Evolutionary conservation across 805 yeast species (phyloP).

Genomic region (Saturnispora kantuleensis): DNA sequence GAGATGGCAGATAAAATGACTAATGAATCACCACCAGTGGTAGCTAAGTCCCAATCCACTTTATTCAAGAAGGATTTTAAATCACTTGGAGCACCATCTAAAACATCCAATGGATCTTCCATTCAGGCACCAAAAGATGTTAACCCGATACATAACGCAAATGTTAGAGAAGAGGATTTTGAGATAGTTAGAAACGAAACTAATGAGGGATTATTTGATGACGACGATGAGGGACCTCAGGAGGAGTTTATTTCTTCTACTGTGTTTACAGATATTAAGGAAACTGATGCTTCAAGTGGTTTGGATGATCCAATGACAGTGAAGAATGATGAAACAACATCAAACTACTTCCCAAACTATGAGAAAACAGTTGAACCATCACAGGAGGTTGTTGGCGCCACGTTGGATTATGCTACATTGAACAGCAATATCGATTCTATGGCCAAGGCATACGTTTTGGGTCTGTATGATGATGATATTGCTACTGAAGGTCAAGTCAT

Average conservation of each 20-base stretch:
- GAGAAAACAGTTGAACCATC: not conserved
- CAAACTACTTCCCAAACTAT: constrained; percentile 9
- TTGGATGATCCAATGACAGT: not conserved
- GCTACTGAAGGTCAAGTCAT: constrained; percentile 47
- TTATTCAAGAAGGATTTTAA: constrained; percentile 8
- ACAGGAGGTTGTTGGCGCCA: constrained; percentile 18
- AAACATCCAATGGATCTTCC: not conserved
- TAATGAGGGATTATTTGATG: constrained; percentile 14
- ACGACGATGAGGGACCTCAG: constrained; percentile 13
- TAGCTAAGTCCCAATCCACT: not conserved
- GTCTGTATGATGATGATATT: constrained; percentile 52
- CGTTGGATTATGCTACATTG: constrained; percentile 33
- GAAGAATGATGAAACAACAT: not conserved
- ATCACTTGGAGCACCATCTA: constrained; percentile 9
- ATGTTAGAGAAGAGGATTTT: constrained; percentile 16
- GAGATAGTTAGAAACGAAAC: constrained; percentile 15
- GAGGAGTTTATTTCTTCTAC: constrained; percentile 4
- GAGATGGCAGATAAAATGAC: not conserved
- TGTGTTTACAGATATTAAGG: not conserved
- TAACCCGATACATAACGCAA: constrained; percentile 15
- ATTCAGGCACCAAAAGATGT: constrained; percentile 15
- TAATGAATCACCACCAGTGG: not conserved
- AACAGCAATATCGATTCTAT: constrained; percentile 42
- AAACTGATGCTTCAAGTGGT: constrained; percentile 1
- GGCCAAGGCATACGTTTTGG: constrained; percentile 52